phyloP scores from a whole-genome alignment of 306 rosid genomes.

The Cucumis sativus region DNA sequence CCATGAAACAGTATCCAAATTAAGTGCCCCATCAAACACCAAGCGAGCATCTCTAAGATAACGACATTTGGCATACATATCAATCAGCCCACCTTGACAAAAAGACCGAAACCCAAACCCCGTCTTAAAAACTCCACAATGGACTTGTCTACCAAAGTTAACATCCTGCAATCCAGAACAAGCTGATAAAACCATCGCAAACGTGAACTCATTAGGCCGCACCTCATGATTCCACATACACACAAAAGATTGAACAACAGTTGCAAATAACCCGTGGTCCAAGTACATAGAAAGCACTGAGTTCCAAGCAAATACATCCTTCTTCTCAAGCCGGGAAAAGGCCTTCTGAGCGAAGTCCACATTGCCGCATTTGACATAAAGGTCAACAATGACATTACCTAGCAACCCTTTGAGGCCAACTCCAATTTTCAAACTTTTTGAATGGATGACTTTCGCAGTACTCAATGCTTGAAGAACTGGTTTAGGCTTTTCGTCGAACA shows the following conservation, averaged over 20 bases:
- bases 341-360: slow-evolving; percentile 29
- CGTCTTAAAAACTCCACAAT: slow-evolving; percentile 29
- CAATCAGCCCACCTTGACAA: slow-evolving; percentile 48
- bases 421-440: slow-evolving; percentile 27
- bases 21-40: slow-evolving; percentile 24
- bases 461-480: slow-evolving; percentile 21
- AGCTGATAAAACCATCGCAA: slow-evolving; percentile 40
- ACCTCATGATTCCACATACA: slow-evolving; percentile 19
- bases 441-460: slow-evolving; percentile 28
- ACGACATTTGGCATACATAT: slow-evolving; percentile 54
- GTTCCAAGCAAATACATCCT: slow-evolving; percentile 49
- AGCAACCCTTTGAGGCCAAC: slow-evolving; percentile 29
- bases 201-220: slow-evolving; percentile 41
- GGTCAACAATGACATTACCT: slow-evolving; percentile 29
- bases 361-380: slow-evolving; percentile 38
- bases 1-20: slow-evolving; percentile 21
- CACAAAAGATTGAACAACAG: slow-evolving; percentile 22
- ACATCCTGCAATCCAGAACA: slow-evolving; percentile 37
- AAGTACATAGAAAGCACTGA: slow-evolving; percentile 50
- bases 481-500: slow-evolving; percentile 28
- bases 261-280: slow-evolving; percentile 17
- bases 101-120: slow-evolving; percentile 31
- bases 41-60: slow-evolving; percentile 30
- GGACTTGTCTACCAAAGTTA: slow-evolving; percentile 42
- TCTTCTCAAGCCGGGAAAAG: slow-evolving; percentile 34